Percentiles rank a stretch among this genome's conserved stretches.
phyloP scores from a whole-genome alignment of 805 yeast species.

The Candida quercuum region DNA sequence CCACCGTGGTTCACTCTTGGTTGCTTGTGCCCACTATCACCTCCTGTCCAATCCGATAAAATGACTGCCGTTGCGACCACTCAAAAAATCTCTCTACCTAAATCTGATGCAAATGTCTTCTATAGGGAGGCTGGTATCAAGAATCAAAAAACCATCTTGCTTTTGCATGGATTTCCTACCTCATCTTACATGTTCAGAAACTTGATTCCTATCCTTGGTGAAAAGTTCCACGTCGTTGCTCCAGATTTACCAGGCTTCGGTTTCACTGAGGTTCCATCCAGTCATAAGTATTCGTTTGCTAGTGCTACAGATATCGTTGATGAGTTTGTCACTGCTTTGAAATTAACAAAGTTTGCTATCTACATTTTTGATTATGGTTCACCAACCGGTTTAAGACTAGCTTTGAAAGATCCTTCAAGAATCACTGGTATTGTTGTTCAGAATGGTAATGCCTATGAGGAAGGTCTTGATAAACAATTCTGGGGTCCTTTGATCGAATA shows the following conservation, averaged over 20 bases:
- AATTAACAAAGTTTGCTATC: slow-evolving; percentile 25
- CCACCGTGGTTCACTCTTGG: no score
- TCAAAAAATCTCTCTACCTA: neutral
- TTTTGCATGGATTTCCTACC: slow-evolving; percentile 41
- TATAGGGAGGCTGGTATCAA: slow-evolving; percentile 36
- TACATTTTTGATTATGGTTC: slow-evolving; percentile 42
- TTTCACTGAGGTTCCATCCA: slow-evolving; percentile 27
- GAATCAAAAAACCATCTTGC: slow-evolving; percentile 27
- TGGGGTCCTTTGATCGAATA: slow-evolving; percentile 32
- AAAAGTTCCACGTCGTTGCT: slow-evolving; percentile 34
- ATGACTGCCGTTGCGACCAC: neutral
- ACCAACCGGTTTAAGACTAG: slow-evolving; percentile 35
- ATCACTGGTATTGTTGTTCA: slow-evolving; percentile 32
- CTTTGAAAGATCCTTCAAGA: slow-evolving; percentile 26
- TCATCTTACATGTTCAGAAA: slow-evolving; percentile 35
- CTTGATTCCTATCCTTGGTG: slow-evolving; percentile 31
- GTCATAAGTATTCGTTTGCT: slow-evolving; percentile 27
- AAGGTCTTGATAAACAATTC: slow-evolving; percentile 32
- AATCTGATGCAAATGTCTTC: slow-evolving; percentile 26
- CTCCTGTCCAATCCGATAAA: no score
- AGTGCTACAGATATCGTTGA: slow-evolving; percentile 27
- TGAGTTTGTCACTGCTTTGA: slow-evolving; percentile 24
- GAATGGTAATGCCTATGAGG: slow-evolving; percentile 41
- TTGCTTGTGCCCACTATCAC: no score
- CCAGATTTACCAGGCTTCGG: slow-evolving; percentile 44